A percentile compares a stretch with the other conserved stretches of the same genome.
phyloP scores from a whole-genome alignment of 176 grass and related monocot genomes.

The Alopecurus myosuroides region DNA sequence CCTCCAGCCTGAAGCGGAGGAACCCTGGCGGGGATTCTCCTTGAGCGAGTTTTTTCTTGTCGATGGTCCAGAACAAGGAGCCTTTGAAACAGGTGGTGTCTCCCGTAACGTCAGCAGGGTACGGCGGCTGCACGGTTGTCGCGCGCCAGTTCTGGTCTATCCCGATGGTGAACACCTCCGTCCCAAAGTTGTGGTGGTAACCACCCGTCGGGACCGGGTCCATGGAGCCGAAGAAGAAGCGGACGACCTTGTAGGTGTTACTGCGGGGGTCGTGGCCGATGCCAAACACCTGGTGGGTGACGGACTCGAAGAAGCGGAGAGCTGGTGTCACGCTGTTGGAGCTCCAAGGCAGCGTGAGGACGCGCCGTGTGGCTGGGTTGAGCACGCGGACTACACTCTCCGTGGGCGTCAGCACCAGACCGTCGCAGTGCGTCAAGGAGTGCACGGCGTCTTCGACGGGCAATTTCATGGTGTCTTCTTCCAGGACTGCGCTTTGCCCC shows the following conservation, averaged over 20 bases:
- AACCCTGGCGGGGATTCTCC: neutral
- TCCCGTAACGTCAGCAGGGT: neutral
- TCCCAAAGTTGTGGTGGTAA: no score
- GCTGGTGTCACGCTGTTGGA: neutral
- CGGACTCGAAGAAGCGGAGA: accelerated
- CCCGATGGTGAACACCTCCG: neutral
- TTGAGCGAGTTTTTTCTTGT: accelerated
- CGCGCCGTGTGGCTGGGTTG: neutral
- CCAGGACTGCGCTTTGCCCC: neutral
- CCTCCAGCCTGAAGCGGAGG: neutral
- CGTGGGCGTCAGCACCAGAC: neutral
- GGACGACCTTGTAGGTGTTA: neutral
- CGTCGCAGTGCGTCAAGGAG: neutral
- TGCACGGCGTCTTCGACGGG: no score
- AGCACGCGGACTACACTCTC: neutral
- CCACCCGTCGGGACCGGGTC: neutral
- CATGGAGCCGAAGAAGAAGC: neutral
- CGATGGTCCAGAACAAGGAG: neutral
- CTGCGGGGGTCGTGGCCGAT: neutral
- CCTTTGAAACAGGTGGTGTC: neutral
- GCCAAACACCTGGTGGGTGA: neutral
- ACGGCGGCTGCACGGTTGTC: neutral
- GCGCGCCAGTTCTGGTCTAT: neutral
- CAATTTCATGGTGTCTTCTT: neutral
- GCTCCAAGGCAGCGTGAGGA: neutral